Conservation (phyloP, 2,329 filamentous ascomycete species). For the Clarireedia monteithiana region DNA sequence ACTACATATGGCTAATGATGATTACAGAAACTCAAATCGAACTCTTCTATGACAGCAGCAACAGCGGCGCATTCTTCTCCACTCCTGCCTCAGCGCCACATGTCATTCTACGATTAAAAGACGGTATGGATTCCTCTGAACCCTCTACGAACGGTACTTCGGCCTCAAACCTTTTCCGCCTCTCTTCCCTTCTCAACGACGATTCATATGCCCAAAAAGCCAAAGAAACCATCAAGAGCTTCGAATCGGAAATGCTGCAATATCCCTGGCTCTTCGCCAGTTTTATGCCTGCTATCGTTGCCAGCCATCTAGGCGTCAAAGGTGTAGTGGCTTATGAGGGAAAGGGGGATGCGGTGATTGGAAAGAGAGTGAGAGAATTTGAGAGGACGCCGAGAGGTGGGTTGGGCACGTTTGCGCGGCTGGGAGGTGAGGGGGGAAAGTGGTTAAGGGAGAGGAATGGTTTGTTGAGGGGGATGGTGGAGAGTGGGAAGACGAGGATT, state of each 20-base stretch:
- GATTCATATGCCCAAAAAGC: slow-evolving; percentile 57
- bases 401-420: slow-evolving; percentile 19
- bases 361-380: slow-evolving; percentile 29
- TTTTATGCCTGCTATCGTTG: slow-evolving; percentile 68
- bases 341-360: slow-evolving; percentile 8
- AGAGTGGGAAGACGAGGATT: slow-evolving; percentile 34
- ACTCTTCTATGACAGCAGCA: slow-evolving; percentile 63
- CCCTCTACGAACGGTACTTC: slow-evolving; percentile 85
- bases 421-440: slow-evolving; percentile 17
- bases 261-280: slow-evolving; percentile 88
- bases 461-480: slow-evolving; percentile 29
- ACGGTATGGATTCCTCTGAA: slow-evolving; percentile 87
- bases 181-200: slow-evolving; percentile 63
- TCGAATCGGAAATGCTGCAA: slow-evolving; percentile 85
- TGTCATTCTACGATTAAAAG: slow-evolving; percentile 80
- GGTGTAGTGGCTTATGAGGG: slow-evolving; percentile 42
- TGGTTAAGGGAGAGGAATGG: slow-evolving; percentile 45
- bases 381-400: slow-evolving; percentile 24
- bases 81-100: slow-evolving; percentile 56
- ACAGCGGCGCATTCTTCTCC: slow-evolving; percentile 60
- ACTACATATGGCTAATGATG: slow-evolving; percentile 4
- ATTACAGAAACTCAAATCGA: slow-evolving; percentile 59
- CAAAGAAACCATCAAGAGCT: slow-evolving; percentile 69
- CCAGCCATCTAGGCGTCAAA: slow-evolving; percentile 58
- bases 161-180: slow-evolving; percentile 79